Base-by-base conservation (phyloP, 2,329 filamentous ascomycete species). In the Cercospora sp. region DNA sequence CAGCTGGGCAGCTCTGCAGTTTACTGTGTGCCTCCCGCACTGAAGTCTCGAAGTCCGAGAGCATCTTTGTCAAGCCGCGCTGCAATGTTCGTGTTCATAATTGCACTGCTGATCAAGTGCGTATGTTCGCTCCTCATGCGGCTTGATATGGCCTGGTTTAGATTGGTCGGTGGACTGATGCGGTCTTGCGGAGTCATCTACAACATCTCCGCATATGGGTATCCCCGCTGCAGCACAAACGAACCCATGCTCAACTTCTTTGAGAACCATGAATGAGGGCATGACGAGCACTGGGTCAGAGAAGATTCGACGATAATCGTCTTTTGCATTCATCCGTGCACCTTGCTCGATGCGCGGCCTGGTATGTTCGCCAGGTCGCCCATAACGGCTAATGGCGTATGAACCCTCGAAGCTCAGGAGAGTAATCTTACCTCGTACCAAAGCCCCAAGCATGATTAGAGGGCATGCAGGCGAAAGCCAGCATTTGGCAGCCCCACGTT, bases 401-500 rank as follows among this genome's bases (percentile, higher is more conserved):
- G 13, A 37, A 18, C 55, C 40, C n/a, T 57, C 37, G 32, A 60
- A 66, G 60, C 60, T 69, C 60, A 60, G 34, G 45, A 64, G 55
- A 61, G 61, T 45, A 63, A 69, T 69, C 64, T 69, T 55, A 63
- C 51, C 18, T 45, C 49, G 37, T 66, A 53, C 21, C 59, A 53
- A 30, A 30, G 16, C 63, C 55, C 34, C 63, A 66, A 61, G 60
- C 57, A 66, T 60, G 67, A 61, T 61, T 63, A 69, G 58, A 60
- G 63, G 51, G 30, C 40, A 18, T 37, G 16, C 30, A 60, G 64
- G 64, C 53, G 59, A 43, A 51, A 49, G 49, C 60, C 55, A 55
- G 67, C 60, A 66, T 30, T 21, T 12, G 24, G 10, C 40, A 60
- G 40, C 58, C 49, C 51, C 34, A 26, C 59, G 37, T 32, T 61